These are phyloP conservation scores for Domatiomyces catenatus DNA, from an alignment of 2,329 filamentous ascomycete genomes.

Conservation along the genomic window DNA sequence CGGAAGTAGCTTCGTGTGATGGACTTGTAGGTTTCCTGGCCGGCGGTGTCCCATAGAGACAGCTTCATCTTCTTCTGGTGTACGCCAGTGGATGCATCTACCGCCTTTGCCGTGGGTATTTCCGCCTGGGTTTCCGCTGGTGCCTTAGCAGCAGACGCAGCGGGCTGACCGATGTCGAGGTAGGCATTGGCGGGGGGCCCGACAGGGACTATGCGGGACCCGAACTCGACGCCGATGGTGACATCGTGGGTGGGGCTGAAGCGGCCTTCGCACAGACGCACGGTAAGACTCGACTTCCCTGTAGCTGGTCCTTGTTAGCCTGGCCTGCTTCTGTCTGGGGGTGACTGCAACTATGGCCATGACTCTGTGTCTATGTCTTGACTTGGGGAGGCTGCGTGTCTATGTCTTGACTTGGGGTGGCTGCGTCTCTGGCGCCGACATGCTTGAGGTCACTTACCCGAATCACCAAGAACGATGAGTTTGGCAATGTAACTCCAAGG, in stretches of 20 bases:
- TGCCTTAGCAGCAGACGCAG: conserved; percentile 5
- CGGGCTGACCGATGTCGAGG: conserved; percentile 39
- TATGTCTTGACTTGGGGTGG: neutral
- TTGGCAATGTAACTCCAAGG: conserved; percentile 99
- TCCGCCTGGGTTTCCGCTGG: conserved; percentile 3
- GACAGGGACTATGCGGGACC: conserved; percentile 80
- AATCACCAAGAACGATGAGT: conserved; percentile 94
- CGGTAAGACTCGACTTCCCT: conserved; percentile 83
- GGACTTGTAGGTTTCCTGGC: conserved; percentile 93
- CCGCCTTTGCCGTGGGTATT: neutral
- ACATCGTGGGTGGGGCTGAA: conserved; percentile 93
- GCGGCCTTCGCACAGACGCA: conserved; percentile 89
- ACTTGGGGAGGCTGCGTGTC: neutral
- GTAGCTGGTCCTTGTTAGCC: conserved; percentile 21
- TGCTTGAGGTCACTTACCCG: conserved; percentile 40
- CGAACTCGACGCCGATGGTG: conserved; percentile 93
- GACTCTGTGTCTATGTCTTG: no score
- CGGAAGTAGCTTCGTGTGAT: conserved; percentile 91
- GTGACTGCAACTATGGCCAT: no score
- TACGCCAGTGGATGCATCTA: neutral
- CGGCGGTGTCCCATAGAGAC: conserved; percentile 87
- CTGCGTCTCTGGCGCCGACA: neutral
- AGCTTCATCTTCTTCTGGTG: conserved; percentile 20
- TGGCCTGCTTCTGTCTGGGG: neutral
- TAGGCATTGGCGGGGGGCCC: conserved; percentile 59